Percentiles rank a stretch among this genome's conserved stretches.
phyloP scores from a whole-genome alignment of 192 early-diverging fungal species.

The Allomyces macrogynus region DNA sequence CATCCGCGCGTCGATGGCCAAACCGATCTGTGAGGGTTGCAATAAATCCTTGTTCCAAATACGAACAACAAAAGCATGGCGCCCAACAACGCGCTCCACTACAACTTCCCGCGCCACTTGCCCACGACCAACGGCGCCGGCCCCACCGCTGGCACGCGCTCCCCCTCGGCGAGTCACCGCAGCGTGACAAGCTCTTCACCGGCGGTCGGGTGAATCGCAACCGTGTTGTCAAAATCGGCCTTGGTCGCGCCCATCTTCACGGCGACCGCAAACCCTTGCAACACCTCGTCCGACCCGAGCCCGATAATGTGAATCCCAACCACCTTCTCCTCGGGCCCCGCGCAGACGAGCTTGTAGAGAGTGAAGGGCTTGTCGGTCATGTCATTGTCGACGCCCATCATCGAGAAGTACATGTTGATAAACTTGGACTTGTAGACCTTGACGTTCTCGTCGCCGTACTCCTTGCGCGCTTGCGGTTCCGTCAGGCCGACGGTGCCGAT shows the following conservation, averaged over 20 bases:
- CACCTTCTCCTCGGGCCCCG: constrained; percentile 79
- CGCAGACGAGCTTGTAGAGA: constrained; percentile 76
- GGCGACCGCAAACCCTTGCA: constrained; percentile 94
- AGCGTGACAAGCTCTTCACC: constrained; percentile 83
- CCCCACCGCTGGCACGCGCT: too few relatives aligned
- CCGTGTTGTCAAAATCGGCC: constrained; percentile 82
- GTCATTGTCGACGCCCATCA: constrained; percentile 22
- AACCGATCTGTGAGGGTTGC: too few relatives aligned
- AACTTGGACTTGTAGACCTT: constrained; percentile 77
- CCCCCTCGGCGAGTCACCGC: constrained; percentile 3
- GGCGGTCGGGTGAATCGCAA: constrained; percentile 94
- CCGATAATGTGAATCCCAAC: constrained; percentile 91
- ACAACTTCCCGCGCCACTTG: too few relatives aligned
- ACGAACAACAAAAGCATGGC: too few relatives aligned
- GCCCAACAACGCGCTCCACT: too few relatives aligned
- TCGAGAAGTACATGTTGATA: constrained; percentile 66
- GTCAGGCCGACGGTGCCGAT: constrained; percentile 76
- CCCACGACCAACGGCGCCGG: too few relatives aligned
- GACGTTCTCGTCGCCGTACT: constrained; percentile 55
- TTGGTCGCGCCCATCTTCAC: constrained; percentile 99
- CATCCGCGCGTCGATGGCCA: too few relatives aligned
- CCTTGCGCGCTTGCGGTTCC: constrained; percentile 52
- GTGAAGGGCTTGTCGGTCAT: constrained; percentile 75
- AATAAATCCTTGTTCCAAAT: too few relatives aligned
- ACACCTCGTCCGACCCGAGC: constrained; percentile 23